phyloP scores from a whole-genome alignment of 176 grass and related monocot genomes.

The Chloris gayana region DNA sequence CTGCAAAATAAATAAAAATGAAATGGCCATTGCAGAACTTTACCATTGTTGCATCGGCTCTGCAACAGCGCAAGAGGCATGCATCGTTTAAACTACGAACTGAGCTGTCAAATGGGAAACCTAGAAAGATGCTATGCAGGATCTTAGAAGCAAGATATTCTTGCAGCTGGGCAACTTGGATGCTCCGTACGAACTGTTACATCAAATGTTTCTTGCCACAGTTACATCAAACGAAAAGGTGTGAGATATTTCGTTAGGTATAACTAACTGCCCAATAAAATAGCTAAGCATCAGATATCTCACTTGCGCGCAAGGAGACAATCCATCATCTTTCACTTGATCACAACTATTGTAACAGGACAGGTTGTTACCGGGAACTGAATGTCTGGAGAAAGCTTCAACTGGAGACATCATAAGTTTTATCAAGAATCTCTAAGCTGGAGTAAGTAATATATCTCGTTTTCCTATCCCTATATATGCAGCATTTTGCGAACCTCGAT shows the following conservation, averaged over 20 bases:
- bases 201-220: background rate
- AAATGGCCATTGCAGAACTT: background rate
- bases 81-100: conserved; percentile 3
- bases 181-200: conserved; percentile 14
- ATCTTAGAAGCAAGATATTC: background rate
- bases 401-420: conserved; percentile 3
- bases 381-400: conserved; percentile 1
- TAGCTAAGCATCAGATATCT: background rate
- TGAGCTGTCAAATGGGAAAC: conserved; percentile 7
- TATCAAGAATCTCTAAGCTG: conserved; percentile 9
- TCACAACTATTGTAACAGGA: background rate
- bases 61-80: background rate
- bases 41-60: background rate
- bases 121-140: background rate
- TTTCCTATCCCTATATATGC: too few species aligned
- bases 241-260: background rate
- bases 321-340: background rate
- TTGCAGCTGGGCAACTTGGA: conserved; percentile 4
- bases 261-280: background rate
- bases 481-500: too few species aligned
- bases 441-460: background rate
- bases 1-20: background rate
- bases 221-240: background rate
- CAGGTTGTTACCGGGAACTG: background rate
- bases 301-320: background rate